Evolutionary conservation across 495 filamentous ascomycete species (phyloP), one percentile per base, ranked within the genome.

Genomic region (Podospora anserina): DNA sequence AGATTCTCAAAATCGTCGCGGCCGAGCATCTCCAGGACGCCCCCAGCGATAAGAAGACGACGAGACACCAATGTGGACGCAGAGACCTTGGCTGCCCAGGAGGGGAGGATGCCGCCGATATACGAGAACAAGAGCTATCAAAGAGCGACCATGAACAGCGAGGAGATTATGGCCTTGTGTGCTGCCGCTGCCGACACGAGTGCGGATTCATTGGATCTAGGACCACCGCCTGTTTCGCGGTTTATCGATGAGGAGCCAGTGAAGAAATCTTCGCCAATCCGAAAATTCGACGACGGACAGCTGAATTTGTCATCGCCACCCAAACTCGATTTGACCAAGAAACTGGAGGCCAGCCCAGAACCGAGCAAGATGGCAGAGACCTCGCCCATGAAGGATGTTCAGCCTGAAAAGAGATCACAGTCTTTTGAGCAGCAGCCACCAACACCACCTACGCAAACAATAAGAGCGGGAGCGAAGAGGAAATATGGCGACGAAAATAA

Each of bases 111-210:
- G 65, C 91, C 94, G 7, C 87, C 90, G 0, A 97, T 99, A 62
- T 76, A 88, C 63, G 95, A 99, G 78, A 89, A 91, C 74, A 95
- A 93, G 78, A 80, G 79, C 53, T 96, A 87, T 72, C 90, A 90
- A 18, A 82, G 92, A 66, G 82, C 81, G 66, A 94, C 92, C 3
- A 78, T 95, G 68, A 91, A 89, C 63, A 74, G 70, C 34, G 80
- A 82, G 34, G 79, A 86, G 61, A 81, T 84, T 26, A 30, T 83
- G 53, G 82, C 82, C 6, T 69, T 90, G 23, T 76, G 84, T 28
- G 80, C 82, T 18, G 79, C 83, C n/a, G 80, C 81, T 9, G 82
- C 76, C 4, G 81, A 84, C 49, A 69, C 71, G 64, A 82, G 79
- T 32, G 30, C 28, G 30, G 85, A 88, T 56, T 91, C 89, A 6